Evolutionary conservation across 23 red algal species (phyloP), one percentile per base, ranked within the genome.

Genomic region (Gracilaria domingensis): DNA sequence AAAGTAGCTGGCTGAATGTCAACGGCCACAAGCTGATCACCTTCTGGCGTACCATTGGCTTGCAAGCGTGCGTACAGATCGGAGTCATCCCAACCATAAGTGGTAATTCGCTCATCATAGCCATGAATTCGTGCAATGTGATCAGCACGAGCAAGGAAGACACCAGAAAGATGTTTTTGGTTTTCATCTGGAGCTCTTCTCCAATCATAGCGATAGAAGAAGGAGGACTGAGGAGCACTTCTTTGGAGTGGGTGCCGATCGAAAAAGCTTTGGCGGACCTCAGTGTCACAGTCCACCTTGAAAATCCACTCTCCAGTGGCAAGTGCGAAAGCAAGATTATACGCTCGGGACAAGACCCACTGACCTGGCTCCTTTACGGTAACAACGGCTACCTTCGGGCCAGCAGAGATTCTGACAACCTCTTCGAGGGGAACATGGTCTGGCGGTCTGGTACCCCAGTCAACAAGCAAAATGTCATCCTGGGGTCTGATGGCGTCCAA

Each of bases 261-360:
- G 33, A 95, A 88, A 67, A 95, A 88, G 36, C 67, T 62, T 37
- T 72, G 78, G 54, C 56, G 64, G 25, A 95, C 83, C 76, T 81
- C 80, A 9, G 92, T 95, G 72, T 87, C 92, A 74, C 92, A 95
- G 55, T 95, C 92, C n/a, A 95, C 47, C 75, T 88, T 88, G 61
- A 95, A 71, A 71, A 95, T 75, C 90, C 90, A 93, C 40, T 86
- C 81, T 0, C 90, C 90, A 61, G 64, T 79, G 7, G 90, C 90
- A 65, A 93, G 67, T 18, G 73, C 38, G 12, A 79, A 77, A 8
- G 71, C 90, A 42, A 93, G 67, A 77, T 93, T 93, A 59, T 86
- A 80, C 29, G 90, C 90, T 40, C 90, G 74, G 28, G 81, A 74
- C 17, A 93, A 47, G 23, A 86, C 71, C 90, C 90, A 93, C 26